phyloP scores from a whole-genome alignment of 768 basidiomycete species.

The Chiua virens region DNA sequence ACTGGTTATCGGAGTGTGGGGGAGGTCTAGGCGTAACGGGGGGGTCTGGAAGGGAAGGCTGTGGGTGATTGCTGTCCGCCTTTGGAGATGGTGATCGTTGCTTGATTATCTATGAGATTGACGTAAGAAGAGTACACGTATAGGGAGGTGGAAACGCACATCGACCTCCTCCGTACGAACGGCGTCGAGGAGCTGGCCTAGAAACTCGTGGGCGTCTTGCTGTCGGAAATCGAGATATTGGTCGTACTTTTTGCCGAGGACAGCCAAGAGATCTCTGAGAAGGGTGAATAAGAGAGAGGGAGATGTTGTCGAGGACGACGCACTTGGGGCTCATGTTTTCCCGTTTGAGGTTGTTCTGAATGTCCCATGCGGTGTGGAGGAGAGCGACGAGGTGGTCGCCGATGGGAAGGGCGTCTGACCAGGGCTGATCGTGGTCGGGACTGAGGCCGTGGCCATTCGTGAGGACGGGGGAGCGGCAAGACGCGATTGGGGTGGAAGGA shows the following conservation, averaged over 20 bases:
- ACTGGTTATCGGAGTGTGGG: constrained; percentile 41
- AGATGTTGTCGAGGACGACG: constrained; percentile 25
- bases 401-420: constrained; percentile 64
- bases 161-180: constrained; percentile 96
- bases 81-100: constrained; percentile 51
- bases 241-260: constrained; percentile 82
- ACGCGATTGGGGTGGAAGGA: constrained; percentile 39
- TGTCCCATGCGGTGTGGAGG: constrained; percentile 63
- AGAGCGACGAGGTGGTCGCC: constrained; percentile 66
- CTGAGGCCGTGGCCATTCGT: constrained; percentile 55
- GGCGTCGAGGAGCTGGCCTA: constrained; percentile 85
- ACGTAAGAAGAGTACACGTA: not conserved
- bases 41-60: not conserved
- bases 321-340: constrained; percentile 68
- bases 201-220: constrained; percentile 94
- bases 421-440: constrained; percentile 49
- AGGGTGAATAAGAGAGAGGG: not conserved
- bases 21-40: not conserved
- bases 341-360: constrained; percentile 51
- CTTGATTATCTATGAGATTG: constrained; percentile 67
- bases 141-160: constrained; percentile 40
- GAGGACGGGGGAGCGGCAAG: constrained; percentile 62
- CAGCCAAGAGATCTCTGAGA: constrained; percentile 57
- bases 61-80: constrained; percentile 31
- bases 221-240: constrained; percentile 95